A percentile compares a stretch with the other conserved stretches of the same genome.
Evolutionary conservation across 768 basidiomycete species (phyloP).

Genomic region (Pleurotus cornucopiae): DNA sequence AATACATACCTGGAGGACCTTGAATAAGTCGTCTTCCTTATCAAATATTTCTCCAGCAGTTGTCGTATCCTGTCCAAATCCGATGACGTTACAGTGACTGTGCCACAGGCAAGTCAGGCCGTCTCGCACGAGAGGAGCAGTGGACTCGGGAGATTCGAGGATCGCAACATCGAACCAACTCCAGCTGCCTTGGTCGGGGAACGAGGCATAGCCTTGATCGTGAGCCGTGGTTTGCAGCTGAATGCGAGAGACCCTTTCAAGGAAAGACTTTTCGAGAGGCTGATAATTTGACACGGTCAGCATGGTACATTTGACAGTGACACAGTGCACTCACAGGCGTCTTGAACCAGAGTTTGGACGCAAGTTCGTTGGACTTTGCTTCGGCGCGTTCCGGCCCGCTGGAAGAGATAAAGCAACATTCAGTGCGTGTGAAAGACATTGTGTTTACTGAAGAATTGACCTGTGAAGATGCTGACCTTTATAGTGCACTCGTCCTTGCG

Average conservation of each 20-base stretch:
- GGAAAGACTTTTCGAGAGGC: neutral
- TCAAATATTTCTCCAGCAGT: slow-evolving; percentile 16
- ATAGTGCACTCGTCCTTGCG: no score
- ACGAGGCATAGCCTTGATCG: slow-evolving; percentile 15
- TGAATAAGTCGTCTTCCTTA: slow-evolving; percentile 14
- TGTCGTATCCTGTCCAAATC: slow-evolving; percentile 9
- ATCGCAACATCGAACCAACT: slow-evolving; percentile 30
- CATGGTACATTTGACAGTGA: no score
- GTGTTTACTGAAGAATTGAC: neutral
- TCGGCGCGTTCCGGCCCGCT: neutral
- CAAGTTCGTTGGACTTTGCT: neutral
- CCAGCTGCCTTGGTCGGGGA: slow-evolving; percentile 18
- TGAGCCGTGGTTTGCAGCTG: slow-evolving; percentile 24
- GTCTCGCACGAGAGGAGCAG: slow-evolving; percentile 20
- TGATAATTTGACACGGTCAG: neutral
- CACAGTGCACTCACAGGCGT: neutral
- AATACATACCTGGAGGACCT: slow-evolving; percentile 14
- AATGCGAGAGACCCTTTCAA: slow-evolving; percentile 6
- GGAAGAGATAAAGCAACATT: neutral
- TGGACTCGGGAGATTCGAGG: slow-evolving; percentile 19
- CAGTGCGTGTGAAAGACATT: neutral
- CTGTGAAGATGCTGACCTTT: no score
- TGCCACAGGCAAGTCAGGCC: slow-evolving; percentile 22
- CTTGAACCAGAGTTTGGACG: neutral
- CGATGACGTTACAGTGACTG: slow-evolving; percentile 21